Evolutionary conservation across 73 alveolate species (phyloP).

Genomic region (Paramecium primaurelia): DNA sequence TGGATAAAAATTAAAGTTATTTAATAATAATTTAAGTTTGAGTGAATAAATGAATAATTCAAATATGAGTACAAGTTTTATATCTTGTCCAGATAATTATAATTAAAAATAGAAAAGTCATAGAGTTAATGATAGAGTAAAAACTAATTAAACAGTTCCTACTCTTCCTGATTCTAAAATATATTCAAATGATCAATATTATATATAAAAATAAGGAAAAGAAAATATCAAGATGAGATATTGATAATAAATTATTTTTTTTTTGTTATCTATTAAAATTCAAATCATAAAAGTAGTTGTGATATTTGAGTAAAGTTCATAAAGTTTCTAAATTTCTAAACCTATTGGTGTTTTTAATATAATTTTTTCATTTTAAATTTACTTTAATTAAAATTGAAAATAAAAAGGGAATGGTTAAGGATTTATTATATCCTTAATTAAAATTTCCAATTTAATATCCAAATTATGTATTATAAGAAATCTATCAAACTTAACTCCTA

Average conservation of each 20-base stretch:
- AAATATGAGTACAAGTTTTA: background rate
- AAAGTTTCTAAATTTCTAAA: background rate
- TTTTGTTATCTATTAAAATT: background rate
- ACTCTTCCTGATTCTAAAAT: background rate
- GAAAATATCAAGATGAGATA: background rate
- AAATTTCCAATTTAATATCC: background rate
- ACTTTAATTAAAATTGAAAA: background rate
- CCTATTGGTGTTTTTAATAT: background rate
- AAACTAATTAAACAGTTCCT: background rate
- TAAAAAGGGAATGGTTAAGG: background rate
- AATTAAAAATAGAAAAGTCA: background rate
- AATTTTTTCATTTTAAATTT: background rate
- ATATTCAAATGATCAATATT: background rate
- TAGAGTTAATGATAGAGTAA: background rate
- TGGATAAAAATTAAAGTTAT: background rate
- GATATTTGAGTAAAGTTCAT: background rate
- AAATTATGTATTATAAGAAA: background rate
- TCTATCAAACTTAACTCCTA: background rate
- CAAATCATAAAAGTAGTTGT: background rate
- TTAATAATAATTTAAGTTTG: background rate
- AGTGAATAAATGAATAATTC: background rate
- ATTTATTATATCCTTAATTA: background rate
- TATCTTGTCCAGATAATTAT: background rate
- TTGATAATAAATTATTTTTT: background rate
- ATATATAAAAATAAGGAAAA: background rate